Base-by-base conservation (phyloP, 129 eudicot species). In the Lactuca saligna region DNA sequence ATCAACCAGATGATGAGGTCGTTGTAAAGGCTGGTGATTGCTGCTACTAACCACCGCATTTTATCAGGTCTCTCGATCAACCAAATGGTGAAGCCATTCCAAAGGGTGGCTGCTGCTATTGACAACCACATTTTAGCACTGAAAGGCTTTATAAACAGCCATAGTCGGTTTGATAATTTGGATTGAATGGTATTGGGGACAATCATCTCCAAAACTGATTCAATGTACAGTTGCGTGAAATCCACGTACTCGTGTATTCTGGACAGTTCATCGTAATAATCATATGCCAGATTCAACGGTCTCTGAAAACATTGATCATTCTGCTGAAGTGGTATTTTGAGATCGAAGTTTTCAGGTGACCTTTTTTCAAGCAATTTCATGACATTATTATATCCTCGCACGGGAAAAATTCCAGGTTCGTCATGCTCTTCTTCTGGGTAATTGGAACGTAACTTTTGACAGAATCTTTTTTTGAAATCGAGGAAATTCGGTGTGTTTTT, bases 101-200 rank as follows among this genome's bases (percentile, higher is more conserved):
- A 81, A 35, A 81, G 33, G 48, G 83, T 57, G 42, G 79, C 55
- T n/a, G 70, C 73, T 53, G 53, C 81, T 29, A 84, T 81, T 8
- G 75, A 46, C 50, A 58, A 66, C 90, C 90, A 85, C 90, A 85
- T 71, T 74, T 54, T 61, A 38, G 53, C 4, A 14, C 82, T 78
- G 65, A 85, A 85, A 51, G 90, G 86, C 79, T 81, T 75, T 66
- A 81, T 17, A 63, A 85, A 85, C 54, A 84, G 75, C 86, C 86
- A 84, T 68, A 75, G 66, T 65, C 63, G 78, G 35, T 78, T 72
- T 3, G 75, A 55, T 74, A 65, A 32, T 61, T 42, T 57, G 17
- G 78, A 57, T 65, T 69, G 80, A 46, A 78, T 69, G 2, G 77
- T 77, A 25, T 25, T 25, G 29, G 29, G 29, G 3, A 81, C 84